phyloP scores from a whole-genome alignment of 169 alveolate species.

The Plasmodium relictum region DNA sequence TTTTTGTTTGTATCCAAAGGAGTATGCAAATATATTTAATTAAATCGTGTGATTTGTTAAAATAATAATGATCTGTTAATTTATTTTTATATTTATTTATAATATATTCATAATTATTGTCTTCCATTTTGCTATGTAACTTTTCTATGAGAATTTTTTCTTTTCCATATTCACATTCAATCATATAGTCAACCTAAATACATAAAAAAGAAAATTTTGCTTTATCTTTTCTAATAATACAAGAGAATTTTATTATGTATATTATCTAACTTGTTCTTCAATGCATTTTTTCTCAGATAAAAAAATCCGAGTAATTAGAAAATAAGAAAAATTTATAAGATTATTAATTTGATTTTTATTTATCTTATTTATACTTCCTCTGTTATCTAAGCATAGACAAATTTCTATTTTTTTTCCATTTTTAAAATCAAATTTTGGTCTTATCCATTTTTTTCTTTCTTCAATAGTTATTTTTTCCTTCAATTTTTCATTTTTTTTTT shows the following conservation, averaged over 20 bases:
- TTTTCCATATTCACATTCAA: conserved; percentile 39
- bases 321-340: conserved; percentile 23
- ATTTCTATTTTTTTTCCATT: conserved; percentile 18
- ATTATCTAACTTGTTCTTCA: conserved; percentile 45
- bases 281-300: conserved; percentile 27
- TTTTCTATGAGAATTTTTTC: conserved; percentile 20
- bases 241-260: not conserved
- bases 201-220: not conserved
- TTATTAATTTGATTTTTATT: conserved; percentile 9
- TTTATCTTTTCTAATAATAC: not conserved
- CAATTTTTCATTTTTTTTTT: not conserved
- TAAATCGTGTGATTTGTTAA: conserved; percentile 20
- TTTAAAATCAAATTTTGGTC: conserved; percentile 11
- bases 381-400: conserved; percentile 66
- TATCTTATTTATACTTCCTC: conserved; percentile 61
- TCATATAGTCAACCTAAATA: conserved; percentile 52
- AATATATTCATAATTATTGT: conserved; percentile 5
- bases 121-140: conserved; percentile 19
- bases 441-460: conserved; percentile 3
- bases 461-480: not conserved
- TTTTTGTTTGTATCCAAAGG: conserved; percentile 45
- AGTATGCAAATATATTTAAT: conserved; percentile 31
- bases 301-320: conserved; percentile 58
- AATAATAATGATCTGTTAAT: conserved; percentile 26
- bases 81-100: conserved; percentile 49